Conservation (phyloP, 148 eudicot genomes). For the Simmondsia chinensis region DNA sequence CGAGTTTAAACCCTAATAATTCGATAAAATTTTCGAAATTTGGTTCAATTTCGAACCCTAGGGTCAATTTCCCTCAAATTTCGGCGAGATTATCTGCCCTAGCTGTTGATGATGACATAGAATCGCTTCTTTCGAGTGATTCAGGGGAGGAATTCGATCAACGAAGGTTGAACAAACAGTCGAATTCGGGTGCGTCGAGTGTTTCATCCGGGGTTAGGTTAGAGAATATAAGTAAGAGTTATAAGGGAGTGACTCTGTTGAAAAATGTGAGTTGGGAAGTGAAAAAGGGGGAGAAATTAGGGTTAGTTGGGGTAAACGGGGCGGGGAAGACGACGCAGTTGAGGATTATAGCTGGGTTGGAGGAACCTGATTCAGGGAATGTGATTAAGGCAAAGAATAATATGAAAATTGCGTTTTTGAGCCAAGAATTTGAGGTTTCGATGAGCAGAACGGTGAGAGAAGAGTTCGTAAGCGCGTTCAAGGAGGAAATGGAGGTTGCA, state of each 20-base stretch:
- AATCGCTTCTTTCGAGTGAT: conserved; percentile 54
- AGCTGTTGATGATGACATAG: conserved; percentile 58
- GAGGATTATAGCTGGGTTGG: conserved; percentile 83
- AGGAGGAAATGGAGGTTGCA: conserved; percentile 83
- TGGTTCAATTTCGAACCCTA: conserved; percentile 11
- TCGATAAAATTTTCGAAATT: conserved; percentile 17
- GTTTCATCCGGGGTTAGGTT: conserved; percentile 82
- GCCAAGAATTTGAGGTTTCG: conserved; percentile 93
- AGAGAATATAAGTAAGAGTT: conserved; percentile 72
- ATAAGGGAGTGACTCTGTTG: conserved; percentile 78
- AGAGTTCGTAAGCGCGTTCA: conserved; percentile 83
- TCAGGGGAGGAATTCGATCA: conserved; percentile 18
- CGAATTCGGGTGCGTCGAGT: conserved; percentile 65
- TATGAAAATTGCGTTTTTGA: conserved; percentile 84
- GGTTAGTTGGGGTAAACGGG: conserved; percentile 93
- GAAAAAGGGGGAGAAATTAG: conserved; percentile 91
- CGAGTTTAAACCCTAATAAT: conserved; percentile 5
- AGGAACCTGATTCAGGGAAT: conserved; percentile 86
- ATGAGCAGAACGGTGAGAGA: conserved; percentile 70
- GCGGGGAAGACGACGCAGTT: conserved; percentile 96
- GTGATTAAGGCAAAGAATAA: conserved; percentile 79
- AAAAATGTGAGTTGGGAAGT: conserved; percentile 89
- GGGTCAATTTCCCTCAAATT: conserved; percentile 12
- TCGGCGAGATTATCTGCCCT: conserved; percentile 33
- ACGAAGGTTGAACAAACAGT: conserved; percentile 28